Base-by-base conservation (phyloP, 108 stramenopile species). In the Nitzschia sp. region DNA sequence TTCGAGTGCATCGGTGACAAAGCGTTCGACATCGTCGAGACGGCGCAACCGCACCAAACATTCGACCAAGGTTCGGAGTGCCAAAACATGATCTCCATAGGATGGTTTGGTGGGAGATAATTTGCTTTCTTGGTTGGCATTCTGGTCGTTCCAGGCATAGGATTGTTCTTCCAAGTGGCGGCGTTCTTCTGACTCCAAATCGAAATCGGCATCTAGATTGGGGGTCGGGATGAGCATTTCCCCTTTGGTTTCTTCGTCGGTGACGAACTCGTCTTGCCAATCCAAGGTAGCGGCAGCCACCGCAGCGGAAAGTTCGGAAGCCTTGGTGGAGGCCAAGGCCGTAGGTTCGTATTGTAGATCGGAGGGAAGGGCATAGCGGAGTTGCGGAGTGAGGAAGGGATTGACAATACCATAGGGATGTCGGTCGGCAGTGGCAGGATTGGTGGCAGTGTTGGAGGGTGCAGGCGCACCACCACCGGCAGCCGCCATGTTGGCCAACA, bases 21-120 rank as follows among this genome's bases (percentile, higher is more conserved):
- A 67, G 8, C 89, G 85, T 70, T 93, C 92, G 17, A 93, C 79
- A 54, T 93, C 92, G 61, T 90, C 92, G 75, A 93, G 54, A 29
- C 92, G 82, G 39, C 82, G 74, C 37, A 93, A 63, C 43, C 83
- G 67, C 0, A 84, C 81, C 42, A 90, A 48, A 66, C 85, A 88
- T 65, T 93, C 92, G 10, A 88, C 83, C 21, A 93, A 72, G n/a
- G 89, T 88, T 6, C 92, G 75, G n/a, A 93, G 51, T 21, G 86
- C 85, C 61, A 93, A 44, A 15, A 89, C 78, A 34, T 82, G 85
- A 61, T 93, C 92, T 10, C 70, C 68, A 53, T 90, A 93, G 0
- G 76, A 70, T 0, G 92, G 92, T 72, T 60, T 57, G 17, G 25
- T 68, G 19, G 57, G 20, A 8, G 26, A 42, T 10, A 41, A 21